Base-by-base conservation (phyloP, 495 filamentous ascomycete genomes). In the Penicillium cosmopolitanum region DNA sequence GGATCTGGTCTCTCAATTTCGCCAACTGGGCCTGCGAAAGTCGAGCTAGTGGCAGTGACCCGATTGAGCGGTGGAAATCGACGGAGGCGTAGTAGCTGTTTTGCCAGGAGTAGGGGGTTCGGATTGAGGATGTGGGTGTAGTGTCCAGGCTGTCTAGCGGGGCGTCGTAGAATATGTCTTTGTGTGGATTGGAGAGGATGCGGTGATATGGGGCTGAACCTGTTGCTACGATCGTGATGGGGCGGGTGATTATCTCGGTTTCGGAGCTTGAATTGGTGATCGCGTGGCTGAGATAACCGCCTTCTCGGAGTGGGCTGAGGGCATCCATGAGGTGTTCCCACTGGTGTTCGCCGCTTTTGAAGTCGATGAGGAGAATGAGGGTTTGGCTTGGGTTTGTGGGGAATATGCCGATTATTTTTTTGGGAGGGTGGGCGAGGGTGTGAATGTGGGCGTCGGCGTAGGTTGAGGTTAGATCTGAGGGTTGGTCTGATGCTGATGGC, bases 111-210 rank as follows among this genome's bases (percentile, higher is more conserved):
- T 73, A 76, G 5, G 50, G 23, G 6, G 18, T 21, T 19, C 18
- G 28, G 31, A 36, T 38, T 34, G 23, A 3, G 21, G 15, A 21
- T 12, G 16, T 1, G n/a, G 36, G 28, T 1, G 13, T 5, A 5
- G 50, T 19, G 11, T 35, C 15, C 7, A 44, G 42, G 55, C n/a
- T 34, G 46, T 73, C 74, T 4, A 89, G 74, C 0, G 87, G 87
- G 1, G 89, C 87, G 63, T 91, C 90, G 64, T 86, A 89, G 72
- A 92, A 90, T 44, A 85, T 78, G 66, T 89, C 86, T 5, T 84
- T 75, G 54, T 83, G 78, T 21, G 74, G 51, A 52, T 84, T 85
- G 2, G 66, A 18, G 12, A 71, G 60, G 9, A 70, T 42, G 13
- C 56, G 60, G 4, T 76, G 35, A 43, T 77, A 88, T 0, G 86